These are phyloP conservation scores for Cinchona pubescens DNA, from an alignment of 257 asterid species.

Conservation along the genomic window DNA sequence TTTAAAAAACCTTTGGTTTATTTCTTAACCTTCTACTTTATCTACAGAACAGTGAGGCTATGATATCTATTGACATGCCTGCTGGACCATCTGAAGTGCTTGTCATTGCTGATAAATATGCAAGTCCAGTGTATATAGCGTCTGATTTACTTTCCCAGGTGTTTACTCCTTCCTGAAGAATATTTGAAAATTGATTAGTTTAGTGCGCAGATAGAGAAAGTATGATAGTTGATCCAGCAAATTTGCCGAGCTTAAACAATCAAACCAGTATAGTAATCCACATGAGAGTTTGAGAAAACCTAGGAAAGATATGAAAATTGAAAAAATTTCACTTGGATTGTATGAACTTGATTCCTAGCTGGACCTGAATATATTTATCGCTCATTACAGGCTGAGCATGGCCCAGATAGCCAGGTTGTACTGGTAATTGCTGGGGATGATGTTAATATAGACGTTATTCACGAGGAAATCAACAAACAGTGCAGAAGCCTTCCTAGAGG, in stretches of 20 bases:
- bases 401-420: constrained; percentile 99
- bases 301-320: neutral
- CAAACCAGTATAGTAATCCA: neutral
- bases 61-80: constrained; percentile 98
- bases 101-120: constrained; percentile 82
- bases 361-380: neutral
- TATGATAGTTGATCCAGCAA: no score
- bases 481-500: constrained; percentile 90
- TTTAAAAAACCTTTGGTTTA: constrained; percentile 5
- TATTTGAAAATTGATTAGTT: no score
- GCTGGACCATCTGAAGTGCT: constrained; percentile 99
- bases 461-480: constrained; percentile 69
- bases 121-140: constrained; percentile 87
- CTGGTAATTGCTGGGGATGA: constrained; percentile 87
- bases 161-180: constrained; percentile 8
- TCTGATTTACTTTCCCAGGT: constrained; percentile 99
- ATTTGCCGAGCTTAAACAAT: neutral
- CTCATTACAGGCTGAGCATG: constrained; percentile 87
- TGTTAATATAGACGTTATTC: constrained; percentile 61
- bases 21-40: constrained; percentile 13
- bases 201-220: no score
- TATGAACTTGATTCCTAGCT: constrained; percentile 9
- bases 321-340: neutral
- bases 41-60: constrained; percentile 91
- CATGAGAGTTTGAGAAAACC: neutral